Evolutionary conservation across 208 protist species (phyloP), one percentile per base, ranked within the genome.

Genomic region (Leptomonas pyrrhocoris): DNA sequence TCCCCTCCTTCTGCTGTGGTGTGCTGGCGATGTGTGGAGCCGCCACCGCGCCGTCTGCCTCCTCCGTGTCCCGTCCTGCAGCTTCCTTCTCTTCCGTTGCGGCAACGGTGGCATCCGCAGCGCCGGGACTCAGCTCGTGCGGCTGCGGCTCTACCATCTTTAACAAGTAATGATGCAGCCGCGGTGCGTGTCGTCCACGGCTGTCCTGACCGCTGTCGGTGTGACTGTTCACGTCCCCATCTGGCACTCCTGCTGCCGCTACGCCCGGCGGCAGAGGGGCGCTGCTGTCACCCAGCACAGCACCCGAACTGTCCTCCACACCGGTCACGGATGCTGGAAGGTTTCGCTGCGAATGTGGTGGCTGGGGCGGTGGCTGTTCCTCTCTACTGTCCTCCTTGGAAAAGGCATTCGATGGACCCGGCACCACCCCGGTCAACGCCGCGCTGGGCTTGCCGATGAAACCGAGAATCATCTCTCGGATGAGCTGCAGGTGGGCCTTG

Each of bases 131-230:
- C 13, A 38, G 50, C 42, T 77, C 55, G 40, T 70, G 57, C 27
- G 43, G 27, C 16, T 56, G 71, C 25, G 71, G 71, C 49, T 77
- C 71, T 12, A 77, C 71, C 28, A 63, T 70, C 49, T 77, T 77
- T 16, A 70, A 36, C 59, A 70, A 12, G 63, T 77, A 77, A 42
- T 77, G 71, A 42, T 71, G 71, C 38, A 63, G 57, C 19, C 63
- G 64, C 36, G 71, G 71, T 13, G 71, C 71, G 31, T 56, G 71
- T 1, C 63, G 63, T 4, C 36, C 25, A 23, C 11, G 36, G 19
- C 49, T 13, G 13, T 62, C 51, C 34, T 49, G 31, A n/a, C 58
- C 34, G 36, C 28, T 50, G 6, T 15, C 21, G 54, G 12, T 21
- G 42, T 48, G 2, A 16, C 21, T n/a, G n/a, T 27, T 31, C 55